Base-by-base conservation (phyloP, 1,284 basidiomycete genomes). In the Volvariella volvacea region DNA sequence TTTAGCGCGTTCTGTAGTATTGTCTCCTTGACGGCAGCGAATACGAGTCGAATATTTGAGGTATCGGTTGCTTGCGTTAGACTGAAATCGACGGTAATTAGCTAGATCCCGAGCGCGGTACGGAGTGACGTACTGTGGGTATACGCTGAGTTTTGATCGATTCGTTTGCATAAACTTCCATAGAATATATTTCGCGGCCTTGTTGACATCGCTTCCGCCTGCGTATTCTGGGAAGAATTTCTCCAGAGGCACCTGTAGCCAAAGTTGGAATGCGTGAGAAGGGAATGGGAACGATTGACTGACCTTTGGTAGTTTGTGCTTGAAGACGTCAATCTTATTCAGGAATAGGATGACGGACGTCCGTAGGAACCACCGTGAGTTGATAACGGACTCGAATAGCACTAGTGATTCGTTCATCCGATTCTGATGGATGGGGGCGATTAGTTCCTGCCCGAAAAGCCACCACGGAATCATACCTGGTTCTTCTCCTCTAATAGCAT, bases 1-100 rank as follows among this genome's bases (percentile, higher is more conserved):
- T 88, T 85, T 15, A 91, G 68, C 1, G 88, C 87, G 57, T 92
- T 92, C 65, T 92, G 90, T 48, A 95, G 61, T 50, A 96, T 94
- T n/a, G 92, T 95, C 70, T 98, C 95, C 68, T 97, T 97, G 50
- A 97, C 92, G 0, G 94, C 93, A 0, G 92, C 92, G 55, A 98
- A 97, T 7, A 98, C 93, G 0, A 28, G 25, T 52, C 90, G 78
- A 50, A 98, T 83, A 59, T 88, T 88, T 3, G 74, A 74, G 19
- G 84, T 88, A 59, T 89, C 87, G 37, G 86, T 89, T 32, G 85
- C 86, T 61, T 88, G 85, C 10, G 86, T 89, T 46, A 89, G 61
- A 67, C 86, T 88, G 48, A 17, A 14, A 6, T 41, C 10, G 15
- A 42, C 42, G 10, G 22, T 17, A 15, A 43, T 41, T 21, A 20